Evolutionary conservation across 768 basidiomycete species (phyloP).

Genomic region (Serendipita sp.): DNA sequence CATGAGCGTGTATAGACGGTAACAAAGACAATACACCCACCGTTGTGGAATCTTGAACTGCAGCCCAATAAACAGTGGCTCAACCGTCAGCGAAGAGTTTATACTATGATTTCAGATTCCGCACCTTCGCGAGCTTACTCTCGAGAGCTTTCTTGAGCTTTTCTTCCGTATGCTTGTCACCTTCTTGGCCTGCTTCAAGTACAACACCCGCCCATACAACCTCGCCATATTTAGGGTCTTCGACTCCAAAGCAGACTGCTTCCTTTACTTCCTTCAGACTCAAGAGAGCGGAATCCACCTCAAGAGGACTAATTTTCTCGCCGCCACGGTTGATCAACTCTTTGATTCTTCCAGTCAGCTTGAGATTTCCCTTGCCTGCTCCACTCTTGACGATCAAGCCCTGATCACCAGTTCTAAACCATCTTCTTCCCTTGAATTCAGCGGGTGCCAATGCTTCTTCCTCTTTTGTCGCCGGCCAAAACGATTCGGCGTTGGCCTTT

Average conservation of each 20-base stretch:
- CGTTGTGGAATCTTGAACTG: conserved; percentile 9
- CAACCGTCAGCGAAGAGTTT: background rate
- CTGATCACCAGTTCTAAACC: conserved; percentile 16
- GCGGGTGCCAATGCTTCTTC: background rate
- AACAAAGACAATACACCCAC: background rate
- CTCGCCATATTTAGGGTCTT: conserved; percentile 16
- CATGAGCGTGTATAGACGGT: background rate
- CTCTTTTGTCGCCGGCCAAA: conserved; percentile 23
- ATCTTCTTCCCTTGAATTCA: background rate
- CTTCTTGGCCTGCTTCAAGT: conserved; percentile 8
- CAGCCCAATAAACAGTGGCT: background rate
- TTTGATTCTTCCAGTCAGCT: conserved; percentile 41
- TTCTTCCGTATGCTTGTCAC: conserved; percentile 6
- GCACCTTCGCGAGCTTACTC: conserved; percentile 11
- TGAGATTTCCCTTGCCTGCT: conserved; percentile 26
- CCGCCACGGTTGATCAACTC: conserved; percentile 46
- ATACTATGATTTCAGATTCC: background rate
- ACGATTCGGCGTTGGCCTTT: conserved; percentile 28
- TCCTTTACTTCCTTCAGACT: conserved; percentile 6
- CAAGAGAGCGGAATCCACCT: conserved; percentile 40
- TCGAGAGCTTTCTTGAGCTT: conserved; percentile 11
- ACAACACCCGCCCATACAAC: conserved; percentile 16
- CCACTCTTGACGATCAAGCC: conserved; percentile 11
- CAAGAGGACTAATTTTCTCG: conserved; percentile 44
- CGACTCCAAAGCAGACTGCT: conserved; percentile 14